Evolutionary conservation across 345 rosid genomes (phyloP).

Genomic region (Carallia pectinifolia): DNA sequence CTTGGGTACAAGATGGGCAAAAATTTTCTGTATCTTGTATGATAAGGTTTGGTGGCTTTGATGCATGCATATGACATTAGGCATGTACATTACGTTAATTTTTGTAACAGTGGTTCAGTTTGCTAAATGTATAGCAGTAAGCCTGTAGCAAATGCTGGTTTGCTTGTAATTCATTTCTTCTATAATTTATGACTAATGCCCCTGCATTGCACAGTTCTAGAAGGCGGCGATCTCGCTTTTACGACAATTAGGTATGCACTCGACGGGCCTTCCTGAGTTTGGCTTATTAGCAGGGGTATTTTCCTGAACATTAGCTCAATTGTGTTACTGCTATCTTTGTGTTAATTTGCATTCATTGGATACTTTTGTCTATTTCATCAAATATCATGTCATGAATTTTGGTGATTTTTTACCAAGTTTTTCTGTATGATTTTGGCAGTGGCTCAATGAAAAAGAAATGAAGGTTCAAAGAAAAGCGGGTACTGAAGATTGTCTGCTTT

Average conservation of each 20-base stretch:
- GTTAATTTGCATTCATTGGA: background rate
- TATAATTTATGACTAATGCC: conserved; percentile 10
- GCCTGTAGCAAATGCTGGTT: background rate
- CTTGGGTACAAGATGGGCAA: background rate
- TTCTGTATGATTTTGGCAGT: conserved; percentile 18
- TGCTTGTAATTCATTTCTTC: background rate
- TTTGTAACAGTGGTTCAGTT: background rate
- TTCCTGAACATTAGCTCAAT: background rate
- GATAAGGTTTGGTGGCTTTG: background rate
- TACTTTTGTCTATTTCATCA: background rate
- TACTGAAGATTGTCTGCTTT: conserved; percentile 16
- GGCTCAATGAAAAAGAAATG: conserved; percentile 5
- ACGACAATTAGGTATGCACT: conserved; percentile 54
- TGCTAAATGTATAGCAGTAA: background rate
- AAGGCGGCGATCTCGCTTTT: conserved; percentile 75
- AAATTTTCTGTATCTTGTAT: background rate
- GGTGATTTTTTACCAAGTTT: background rate
- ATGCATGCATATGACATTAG: background rate
- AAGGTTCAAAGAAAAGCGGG: conserved; percentile 5
- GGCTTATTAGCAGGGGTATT: background rate
- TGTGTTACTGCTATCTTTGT: background rate
- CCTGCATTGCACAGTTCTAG: conserved; percentile 50
- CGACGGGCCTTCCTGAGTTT: background rate
- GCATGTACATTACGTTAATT: background rate
- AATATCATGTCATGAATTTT: background rate